Conservation (phyloP, 2,329 filamentous ascomycete genomes). For the Fonsecaea pugnacius region DNA sequence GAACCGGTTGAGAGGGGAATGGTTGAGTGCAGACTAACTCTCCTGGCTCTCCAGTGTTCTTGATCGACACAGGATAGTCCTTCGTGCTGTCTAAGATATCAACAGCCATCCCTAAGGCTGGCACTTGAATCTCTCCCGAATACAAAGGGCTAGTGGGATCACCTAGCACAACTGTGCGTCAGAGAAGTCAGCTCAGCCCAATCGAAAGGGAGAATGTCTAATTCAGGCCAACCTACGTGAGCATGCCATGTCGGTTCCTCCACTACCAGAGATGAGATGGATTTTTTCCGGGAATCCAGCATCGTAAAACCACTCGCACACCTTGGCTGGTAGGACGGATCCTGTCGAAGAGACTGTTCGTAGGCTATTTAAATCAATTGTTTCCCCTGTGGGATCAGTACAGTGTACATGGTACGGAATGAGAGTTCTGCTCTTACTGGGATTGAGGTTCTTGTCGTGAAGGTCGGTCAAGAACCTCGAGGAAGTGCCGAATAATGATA, state of each 20-base stretch:
- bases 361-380: neutral
- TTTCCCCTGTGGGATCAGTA: neutral
- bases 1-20: neutral
- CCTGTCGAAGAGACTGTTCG: constrained; percentile 1
- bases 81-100: constrained; percentile 9
- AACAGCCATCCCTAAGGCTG: constrained; percentile 51
- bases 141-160: constrained; percentile 72
- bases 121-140: constrained; percentile 60
- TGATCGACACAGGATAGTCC: constrained; percentile 1
- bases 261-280: neutral
- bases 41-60: neutral
- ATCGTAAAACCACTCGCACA: constrained; percentile 9
- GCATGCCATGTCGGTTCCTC: constrained; percentile 8
- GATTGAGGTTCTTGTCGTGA: neutral
- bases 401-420: too few species aligned
- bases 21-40: constrained; percentile 3
- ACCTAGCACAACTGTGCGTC: constrained; percentile 45
- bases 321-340: neutral
- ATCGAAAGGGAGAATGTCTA: neutral
- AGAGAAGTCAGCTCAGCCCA: too few species aligned
- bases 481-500: constrained; percentile 53
- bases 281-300: constrained; percentile 1
- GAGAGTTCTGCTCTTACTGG: neutral
- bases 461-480: constrained; percentile 66
- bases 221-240: neutral